phyloP scores from a whole-genome alignment of 306 rosid genomes.

The Quillaja saponaria region DNA sequence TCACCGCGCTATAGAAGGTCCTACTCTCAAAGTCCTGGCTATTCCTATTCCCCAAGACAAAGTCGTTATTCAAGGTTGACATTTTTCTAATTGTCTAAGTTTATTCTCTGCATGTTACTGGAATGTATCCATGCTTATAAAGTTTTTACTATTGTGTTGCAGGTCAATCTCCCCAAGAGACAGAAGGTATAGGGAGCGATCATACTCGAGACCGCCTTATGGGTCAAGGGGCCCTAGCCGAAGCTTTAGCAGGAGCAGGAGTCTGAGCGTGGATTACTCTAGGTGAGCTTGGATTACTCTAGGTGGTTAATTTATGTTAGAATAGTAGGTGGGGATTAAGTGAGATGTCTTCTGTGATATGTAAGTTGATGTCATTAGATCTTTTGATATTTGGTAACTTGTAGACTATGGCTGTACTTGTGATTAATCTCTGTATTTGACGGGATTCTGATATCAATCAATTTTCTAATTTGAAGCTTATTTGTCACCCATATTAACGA shows the following conservation, averaged over 20 bases:
- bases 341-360: background rate
- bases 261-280: constrained; percentile 54
- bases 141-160: background rate
- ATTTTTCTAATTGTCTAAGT: background rate
- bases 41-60: constrained; percentile 50
- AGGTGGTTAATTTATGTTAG: constrained; percentile 20
- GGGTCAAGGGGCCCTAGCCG: constrained; percentile 50
- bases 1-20: constrained; percentile 47
- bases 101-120: background rate
- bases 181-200: constrained; percentile 43
- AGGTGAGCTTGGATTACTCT: constrained; percentile 56
- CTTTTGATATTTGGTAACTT: background rate
- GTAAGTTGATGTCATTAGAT: background rate
- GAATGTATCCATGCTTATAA: background rate
- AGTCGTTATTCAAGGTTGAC: constrained; percentile 51
- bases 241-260: constrained; percentile 49
- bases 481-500: no score
- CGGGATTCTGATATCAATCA: background rate
- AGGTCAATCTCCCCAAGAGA: constrained; percentile 73
- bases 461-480: no score
- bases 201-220: constrained; percentile 64
- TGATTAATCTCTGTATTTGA: background rate
- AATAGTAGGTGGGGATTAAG: background rate
- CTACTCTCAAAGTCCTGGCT: constrained; percentile 52
- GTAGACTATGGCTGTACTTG: background rate